phyloP scores from a whole-genome alignment of 2,329 filamentous ascomycete genomes.

The Fonsecaea monophora region DNA sequence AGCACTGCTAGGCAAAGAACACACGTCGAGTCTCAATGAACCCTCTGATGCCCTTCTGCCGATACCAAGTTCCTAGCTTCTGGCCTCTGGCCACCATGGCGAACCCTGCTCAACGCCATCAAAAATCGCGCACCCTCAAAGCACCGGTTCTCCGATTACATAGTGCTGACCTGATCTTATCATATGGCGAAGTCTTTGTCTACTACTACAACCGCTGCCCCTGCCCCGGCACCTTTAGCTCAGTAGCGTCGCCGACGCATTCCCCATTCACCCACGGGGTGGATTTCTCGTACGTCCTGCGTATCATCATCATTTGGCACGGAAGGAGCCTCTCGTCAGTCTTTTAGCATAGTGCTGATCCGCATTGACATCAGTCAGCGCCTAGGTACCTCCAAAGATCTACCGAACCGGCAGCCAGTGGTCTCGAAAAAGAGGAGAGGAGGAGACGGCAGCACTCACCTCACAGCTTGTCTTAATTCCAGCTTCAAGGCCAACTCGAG shows the following conservation, averaged over 20 bases:
- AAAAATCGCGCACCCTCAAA: slow-evolving; percentile 2
- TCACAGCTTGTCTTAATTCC: slow-evolving; percentile 59
- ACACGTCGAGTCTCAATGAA: neutral
- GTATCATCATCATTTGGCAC: slow-evolving; percentile 7
- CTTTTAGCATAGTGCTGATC: slow-evolving; percentile 33
- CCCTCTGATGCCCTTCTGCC: slow-evolving; percentile 5
- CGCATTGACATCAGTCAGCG: slow-evolving; percentile 30
- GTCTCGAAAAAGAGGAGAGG: neutral
- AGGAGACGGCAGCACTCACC: slow-evolving; percentile 43
- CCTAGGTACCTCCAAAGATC: neutral
- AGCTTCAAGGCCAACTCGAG: slow-evolving; percentile 59
- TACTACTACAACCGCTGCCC: neutral
- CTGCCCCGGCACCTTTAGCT: neutral
- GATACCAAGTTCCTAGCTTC: neutral
- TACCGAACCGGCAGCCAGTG: neutral
- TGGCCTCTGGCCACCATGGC: neutral
- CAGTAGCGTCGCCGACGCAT: neutral
- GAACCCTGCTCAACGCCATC: slow-evolving; percentile 3
- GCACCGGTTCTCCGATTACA: slow-evolving; percentile 6
- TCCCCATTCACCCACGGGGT: neutral
- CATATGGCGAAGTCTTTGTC: slow-evolving; percentile 4
- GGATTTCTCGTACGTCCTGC: slow-evolving; percentile 4
- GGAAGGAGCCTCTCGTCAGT: slow-evolving; percentile 8
- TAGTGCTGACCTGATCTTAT: slow-evolving; percentile 2
- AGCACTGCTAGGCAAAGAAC: slow-evolving; percentile 12